Conservation (phyloP, 2,329 filamentous ascomycete species). For the Diaporthe vexans region DNA sequence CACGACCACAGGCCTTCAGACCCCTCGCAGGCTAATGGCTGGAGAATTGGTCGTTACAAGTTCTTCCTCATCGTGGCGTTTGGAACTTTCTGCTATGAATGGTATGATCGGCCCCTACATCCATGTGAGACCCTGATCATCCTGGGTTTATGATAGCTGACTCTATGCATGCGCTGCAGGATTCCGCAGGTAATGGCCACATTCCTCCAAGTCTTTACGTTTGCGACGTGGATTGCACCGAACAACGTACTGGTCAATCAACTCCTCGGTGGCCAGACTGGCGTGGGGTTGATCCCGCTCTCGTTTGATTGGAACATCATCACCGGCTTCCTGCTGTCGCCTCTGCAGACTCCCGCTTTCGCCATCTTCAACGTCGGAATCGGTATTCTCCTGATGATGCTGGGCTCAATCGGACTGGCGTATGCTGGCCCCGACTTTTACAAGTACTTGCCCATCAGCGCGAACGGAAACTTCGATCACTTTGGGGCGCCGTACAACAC, state of each 20-base stretch:
- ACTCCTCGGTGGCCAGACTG: constrained; percentile 71
- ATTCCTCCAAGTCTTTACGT: constrained; percentile 63
- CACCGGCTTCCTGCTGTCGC: constrained; percentile 68
- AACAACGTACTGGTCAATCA: constrained; percentile 73
- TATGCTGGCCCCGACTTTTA: constrained; percentile 62
- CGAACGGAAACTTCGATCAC: constrained; percentile 67
- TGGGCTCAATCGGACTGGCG: constrained; percentile 58
- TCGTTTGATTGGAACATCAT: constrained; percentile 69
- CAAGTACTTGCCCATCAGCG: constrained; percentile 63
- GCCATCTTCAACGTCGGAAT: constrained; percentile 73
- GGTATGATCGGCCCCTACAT: not conserved
- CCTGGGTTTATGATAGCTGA: not conserved
- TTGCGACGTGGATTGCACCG: constrained; percentile 73
- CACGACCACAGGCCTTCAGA: constrained; percentile 71
- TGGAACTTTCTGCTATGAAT: constrained; percentile 59
- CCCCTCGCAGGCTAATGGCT: constrained; percentile 52
- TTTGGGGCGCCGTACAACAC: constrained; percentile 62
- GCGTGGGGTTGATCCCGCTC: constrained; percentile 72
- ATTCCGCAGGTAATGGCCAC: constrained; percentile 53
- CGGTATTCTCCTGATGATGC: constrained; percentile 63
- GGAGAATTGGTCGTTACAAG: constrained; percentile 70
- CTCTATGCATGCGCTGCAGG: not conserved
- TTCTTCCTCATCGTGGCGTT: constrained; percentile 68
- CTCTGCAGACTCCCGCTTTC: constrained; percentile 71
- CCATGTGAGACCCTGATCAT: not conserved